Base-by-base conservation (phyloP, 1,139 yeast species). In the Diutina catenulata region DNA sequence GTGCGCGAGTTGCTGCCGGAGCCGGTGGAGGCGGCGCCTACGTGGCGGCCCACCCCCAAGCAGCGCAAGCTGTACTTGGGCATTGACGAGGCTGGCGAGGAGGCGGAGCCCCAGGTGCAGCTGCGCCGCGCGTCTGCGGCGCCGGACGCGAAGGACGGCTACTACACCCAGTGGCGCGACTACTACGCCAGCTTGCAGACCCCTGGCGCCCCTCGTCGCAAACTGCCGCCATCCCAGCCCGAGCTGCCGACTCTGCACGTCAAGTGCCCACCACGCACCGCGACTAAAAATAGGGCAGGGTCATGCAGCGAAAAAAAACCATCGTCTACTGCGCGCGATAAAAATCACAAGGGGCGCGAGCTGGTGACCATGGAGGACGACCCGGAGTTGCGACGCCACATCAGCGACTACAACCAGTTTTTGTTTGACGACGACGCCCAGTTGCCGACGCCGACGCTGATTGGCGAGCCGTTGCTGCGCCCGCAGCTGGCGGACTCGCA, bases 331-430 rank as follows among this genome's bases (percentile, higher is more conserved):
- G 45, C 45, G 4, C 38, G 43, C 22, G 49, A 45, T 15, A 50
- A 46, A 15, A 40, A 38, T n/a, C 28, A 40, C 4, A 42, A 42
- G 4, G 40, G 38, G 5, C 52, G 62, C 41, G 28, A 20, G 11
- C 8, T 9, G 21, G 13, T 14, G 19, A 7, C n/a, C 19, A 24
- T 23, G 28, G 36, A 33, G 13, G 25, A 25, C 26, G 31, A 25
- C 28, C 22, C 26, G 16, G 31, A 26, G 27, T 11, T 22, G n/a
- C 11, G 31, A 18, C 15, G 33, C 14, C 31, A 58, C 37, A 59
- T 62, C 40, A 60, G 66, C 1, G 68, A 62, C 43, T 62, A 62
- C 44, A 55, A 46, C 39, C 57, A 54, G 36, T 62, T 43, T 38
- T 47, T 62, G 37, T 55, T 56, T 42, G 61, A 53, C n/a, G 60